Evolutionary conservation across 192 early-diverging fungal species (phyloP), one percentile per base, ranked within the genome.

Genomic region (Coemansia sp.): DNA sequence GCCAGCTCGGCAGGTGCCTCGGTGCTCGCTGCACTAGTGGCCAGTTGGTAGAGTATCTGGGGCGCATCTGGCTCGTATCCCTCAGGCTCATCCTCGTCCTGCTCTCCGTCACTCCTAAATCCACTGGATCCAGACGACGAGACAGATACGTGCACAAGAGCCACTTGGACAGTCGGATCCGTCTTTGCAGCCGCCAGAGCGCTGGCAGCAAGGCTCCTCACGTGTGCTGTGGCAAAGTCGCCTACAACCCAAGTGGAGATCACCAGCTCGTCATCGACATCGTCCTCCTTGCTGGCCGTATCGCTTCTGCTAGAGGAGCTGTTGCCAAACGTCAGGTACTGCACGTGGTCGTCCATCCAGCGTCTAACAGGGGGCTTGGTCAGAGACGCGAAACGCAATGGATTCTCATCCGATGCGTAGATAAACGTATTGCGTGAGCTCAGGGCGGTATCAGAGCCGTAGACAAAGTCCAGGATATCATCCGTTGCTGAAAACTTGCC

Each of bases 401-500:
- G 84, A 13, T 69, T 44, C 13, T 75, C 73, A 27, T 85, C 84
- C 1, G 79, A 76, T 13, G n/a, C 72, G 12, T 75, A 79, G 31
- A 85, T 62, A 5, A 85, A 22, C 36, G 79, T 40, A 75, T 91
- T 96, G 50, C 97, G 90, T 22, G 83, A 74, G 10, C 69, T 24
- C n/a, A 87, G 66, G 0, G 93, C 88, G 47, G 79, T 87, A 65
- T 60, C 57, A 7, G 86, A 76, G 3, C 87, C 88, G 62, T 94
- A 73, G 10, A 97, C 85, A 64, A 88, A 88, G 0, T 93, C 91
- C 53, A 92, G 94, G 11, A 95, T 44, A 41, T 92, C 68, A 13
- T 78, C 77, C 5, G 84, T 70, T 20, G 90, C 79, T 0, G 65
- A 33, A 18, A 98, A 73, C 41, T 84, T 67, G 9, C 83, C 85